These are phyloP conservation scores for Nannizzia gypsea DNA, from an alignment of 2,329 filamentous ascomycete genomes.

Conservation along the genomic window DNA sequence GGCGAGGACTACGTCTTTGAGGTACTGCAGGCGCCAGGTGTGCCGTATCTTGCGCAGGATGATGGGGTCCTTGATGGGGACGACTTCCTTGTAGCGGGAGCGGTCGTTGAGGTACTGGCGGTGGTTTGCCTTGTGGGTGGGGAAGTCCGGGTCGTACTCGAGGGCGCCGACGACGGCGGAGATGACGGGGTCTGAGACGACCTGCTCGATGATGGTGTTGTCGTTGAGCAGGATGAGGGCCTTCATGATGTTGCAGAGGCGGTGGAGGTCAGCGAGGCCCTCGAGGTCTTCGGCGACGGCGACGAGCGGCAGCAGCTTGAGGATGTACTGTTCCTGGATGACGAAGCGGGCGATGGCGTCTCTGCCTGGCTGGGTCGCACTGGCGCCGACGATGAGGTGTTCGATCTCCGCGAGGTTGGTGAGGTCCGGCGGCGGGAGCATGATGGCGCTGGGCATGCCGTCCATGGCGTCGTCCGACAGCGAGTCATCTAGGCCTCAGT, in stretches of 20 bases:
- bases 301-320: slow-evolving; percentile 74
- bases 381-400: slow-evolving; percentile 67
- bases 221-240: slow-evolving; percentile 89
- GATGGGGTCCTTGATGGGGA: slow-evolving; percentile 70
- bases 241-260: slow-evolving; percentile 97
- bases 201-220: slow-evolving; percentile 83
- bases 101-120: slow-evolving; percentile 82
- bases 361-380: slow-evolving; percentile 59
- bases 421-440: slow-evolving; percentile 68
- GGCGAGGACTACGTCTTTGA: slow-evolving; percentile 96
- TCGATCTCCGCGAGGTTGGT: slow-evolving; percentile 76
- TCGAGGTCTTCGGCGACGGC: slow-evolving; percentile 85
- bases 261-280: slow-evolving; percentile 72
- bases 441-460: slow-evolving; percentile 51
- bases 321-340: slow-evolving; percentile 73
- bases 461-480: slow-evolving; percentile 84
- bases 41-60: slow-evolving; percentile 88
- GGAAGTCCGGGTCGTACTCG: slow-evolving; percentile 97
- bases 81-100: slow-evolving; percentile 90
- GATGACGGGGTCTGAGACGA: slow-evolving; percentile 79
- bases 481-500: slow-evolving; percentile 56
- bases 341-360: slow-evolving; percentile 83
- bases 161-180: slow-evolving; percentile 87
- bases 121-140: slow-evolving; percentile 93
- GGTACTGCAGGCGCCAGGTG: slow-evolving; percentile 88